A percentile compares a stretch with the other conserved stretches of the same genome.
phyloP scores from a whole-genome alignment of 1,139 yeast genomes.

The Suhomyces ambrosiae region DNA sequence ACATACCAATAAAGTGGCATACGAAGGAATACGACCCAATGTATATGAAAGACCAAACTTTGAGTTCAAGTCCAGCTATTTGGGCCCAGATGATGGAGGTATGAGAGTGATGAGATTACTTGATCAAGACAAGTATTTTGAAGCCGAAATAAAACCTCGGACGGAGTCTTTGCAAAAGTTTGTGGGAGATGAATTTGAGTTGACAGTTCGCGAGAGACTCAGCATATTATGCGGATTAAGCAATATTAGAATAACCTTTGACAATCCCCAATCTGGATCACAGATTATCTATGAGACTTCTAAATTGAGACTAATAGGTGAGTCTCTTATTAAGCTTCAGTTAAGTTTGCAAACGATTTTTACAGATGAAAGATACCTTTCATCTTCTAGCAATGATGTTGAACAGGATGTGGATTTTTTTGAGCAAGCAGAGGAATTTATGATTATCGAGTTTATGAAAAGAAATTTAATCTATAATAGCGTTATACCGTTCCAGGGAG shows the following conservation, averaged over 20 bases:
- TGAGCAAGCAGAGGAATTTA: constrained; percentile 18
- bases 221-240: constrained; percentile 27
- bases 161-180: constrained; percentile 16
- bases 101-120: constrained; percentile 15
- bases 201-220: constrained; percentile 28
- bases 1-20: constrained; percentile 15
- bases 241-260: constrained; percentile 14
- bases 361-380: constrained; percentile 28
- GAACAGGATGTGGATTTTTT: constrained; percentile 23
- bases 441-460: constrained; percentile 39
- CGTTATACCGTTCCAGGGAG: constrained; percentile 37
- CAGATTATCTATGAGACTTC: constrained; percentile 15
- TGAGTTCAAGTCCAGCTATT: constrained; percentile 18
- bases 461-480: constrained; percentile 28
- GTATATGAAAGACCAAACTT: constrained; percentile 19
- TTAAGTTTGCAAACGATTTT: constrained; percentile 28
- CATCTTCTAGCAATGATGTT: constrained; percentile 32
- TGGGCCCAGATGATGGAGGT: constrained; percentile 17
- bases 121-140: constrained; percentile 16
- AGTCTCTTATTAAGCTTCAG: constrained; percentile 22
- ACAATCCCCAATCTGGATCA: not conserved
- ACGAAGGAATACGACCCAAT: constrained; percentile 17
- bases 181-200: constrained; percentile 22
- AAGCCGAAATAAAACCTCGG: constrained; percentile 11
- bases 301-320: constrained; percentile 27